Base-by-base conservation (phyloP, 139 green algal genomes). In the Coccomyxa sp. region DNA sequence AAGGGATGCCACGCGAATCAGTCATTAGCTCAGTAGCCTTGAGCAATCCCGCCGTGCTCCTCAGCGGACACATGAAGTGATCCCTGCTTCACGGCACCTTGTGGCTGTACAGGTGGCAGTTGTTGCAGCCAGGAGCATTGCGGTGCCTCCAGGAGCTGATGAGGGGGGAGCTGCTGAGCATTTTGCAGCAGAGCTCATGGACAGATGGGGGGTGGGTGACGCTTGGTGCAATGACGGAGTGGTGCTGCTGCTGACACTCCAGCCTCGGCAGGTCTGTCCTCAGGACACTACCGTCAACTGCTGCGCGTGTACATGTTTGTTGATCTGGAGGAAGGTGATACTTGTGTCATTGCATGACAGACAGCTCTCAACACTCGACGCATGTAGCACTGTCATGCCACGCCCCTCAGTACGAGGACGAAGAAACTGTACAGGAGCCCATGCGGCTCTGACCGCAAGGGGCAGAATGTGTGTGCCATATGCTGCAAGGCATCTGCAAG, bases 181-280 rank as follows among this genome's bases (percentile, higher is more conserved):
- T 0, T 92, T 94, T 77, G 88, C 91, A 0, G 75, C 78, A 22
- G 24, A 64, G 4, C 55, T 95, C 70, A 86, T 92, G 64, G 79
- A 86, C 7, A n/a, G 24, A 3, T 94, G 90, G 90, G 90, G 91
- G 31, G 89, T 94, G 7, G 91, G 91, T 58, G 58, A 89, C 10
- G 70, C 44, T 0, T 55, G 33, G 8, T 95, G 91, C 84, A 79
- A 89, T 79, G 90, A 93, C 64, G 91, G 91, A n/a, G 78, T 93
- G 16, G 39, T 94, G 16, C 31, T 94, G 10, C 70, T 94, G 7
- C 74, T 95, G 27, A 79, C 89, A n/a, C 54, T 90, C 0, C 36
- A 86, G 0, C 84, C 94, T 71, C 79, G 89, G 0, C 86, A 94
- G 82, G 77, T 94, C 12, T 72, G 14, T 36, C 34, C 37, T n/a